A percentile compares a stretch with the other conserved stretches of the same genome.
phyloP scores from a whole-genome alignment of 352 stramenopile species.

The Globisporangium middletonii region DNA sequence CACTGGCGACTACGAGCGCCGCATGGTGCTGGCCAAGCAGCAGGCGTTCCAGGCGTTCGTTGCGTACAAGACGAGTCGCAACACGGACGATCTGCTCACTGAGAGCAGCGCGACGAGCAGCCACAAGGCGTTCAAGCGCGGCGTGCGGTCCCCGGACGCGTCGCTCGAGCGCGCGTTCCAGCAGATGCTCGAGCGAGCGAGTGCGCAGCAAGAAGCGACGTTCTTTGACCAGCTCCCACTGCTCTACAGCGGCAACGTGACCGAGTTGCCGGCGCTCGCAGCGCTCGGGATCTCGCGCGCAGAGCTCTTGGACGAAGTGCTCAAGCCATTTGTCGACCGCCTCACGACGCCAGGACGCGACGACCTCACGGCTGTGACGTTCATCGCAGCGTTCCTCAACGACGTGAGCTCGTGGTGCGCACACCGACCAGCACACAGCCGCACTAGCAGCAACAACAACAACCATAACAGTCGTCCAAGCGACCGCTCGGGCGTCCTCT shows the following conservation, averaged over 20 bases:
- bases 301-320: constrained; percentile 35
- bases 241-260: constrained; percentile 43
- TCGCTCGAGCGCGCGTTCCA: constrained; percentile 46
- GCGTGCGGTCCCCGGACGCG: constrained; percentile 25
- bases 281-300: constrained; percentile 26
- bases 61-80: constrained; percentile 36
- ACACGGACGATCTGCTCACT: constrained; percentile 28
- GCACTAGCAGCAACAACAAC: neutral
- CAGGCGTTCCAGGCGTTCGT: constrained; percentile 45
- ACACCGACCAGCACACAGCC: constrained; percentile 11
- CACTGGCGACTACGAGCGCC: constrained; percentile 11
- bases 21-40: constrained; percentile 37
- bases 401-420: constrained; percentile 59
- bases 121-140: constrained; percentile 21
- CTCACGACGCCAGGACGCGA: constrained; percentile 48
- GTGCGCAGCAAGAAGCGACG: constrained; percentile 35
- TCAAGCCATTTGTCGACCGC: constrained; percentile 53
- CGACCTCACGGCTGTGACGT: constrained; percentile 59
- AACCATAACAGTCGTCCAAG: neutral
- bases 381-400: constrained; percentile 60
- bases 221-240: constrained; percentile 57
- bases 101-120: neutral
- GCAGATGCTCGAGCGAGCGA: constrained; percentile 26
- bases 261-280: constrained; percentile 35
- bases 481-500: constrained; percentile 30